phyloP scores from a whole-genome alignment of 2,329 filamentous ascomycete genomes.

The Talaromyces amestolkiae region DNA sequence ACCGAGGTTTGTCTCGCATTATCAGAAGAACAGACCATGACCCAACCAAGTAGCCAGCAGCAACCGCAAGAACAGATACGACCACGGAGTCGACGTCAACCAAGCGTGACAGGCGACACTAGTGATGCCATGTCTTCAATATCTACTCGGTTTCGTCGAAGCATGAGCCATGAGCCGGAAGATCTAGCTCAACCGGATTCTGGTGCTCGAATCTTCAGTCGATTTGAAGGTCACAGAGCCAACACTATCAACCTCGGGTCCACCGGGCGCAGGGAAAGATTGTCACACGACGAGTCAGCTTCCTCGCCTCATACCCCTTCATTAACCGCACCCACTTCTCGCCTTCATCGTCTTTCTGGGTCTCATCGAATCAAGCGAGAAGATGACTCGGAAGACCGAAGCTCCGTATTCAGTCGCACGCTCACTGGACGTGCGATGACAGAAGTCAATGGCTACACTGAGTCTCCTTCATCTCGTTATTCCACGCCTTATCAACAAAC shows the following conservation, averaged over 20 bases:
- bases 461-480: constrained; percentile 26
- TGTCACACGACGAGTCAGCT: constrained; percentile 29
- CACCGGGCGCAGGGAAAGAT: constrained; percentile 22
- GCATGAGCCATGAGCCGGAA: constrained; percentile 41
- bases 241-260: constrained; percentile 33
- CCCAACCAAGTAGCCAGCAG: constrained; percentile 21
- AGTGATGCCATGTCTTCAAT: constrained; percentile 29
- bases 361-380: constrained; percentile 38
- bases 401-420: constrained; percentile 35
- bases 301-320: constrained; percentile 30
- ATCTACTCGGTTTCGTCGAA: constrained; percentile 35
- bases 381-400: constrained; percentile 33
- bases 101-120: constrained; percentile 20
- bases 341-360: constrained; percentile 42
- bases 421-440: constrained; percentile 44
- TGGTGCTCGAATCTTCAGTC: constrained; percentile 30
- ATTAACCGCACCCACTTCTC: constrained; percentile 32
- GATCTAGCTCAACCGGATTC: constrained; percentile 26
- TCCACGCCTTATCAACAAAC: constrained; percentile 22
- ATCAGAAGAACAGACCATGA: constrained; percentile 55
- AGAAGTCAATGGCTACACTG: constrained; percentile 34
- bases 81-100: constrained; percentile 22
- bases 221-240: constrained; percentile 42
- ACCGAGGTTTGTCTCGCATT: constrained; percentile 90
- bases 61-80: constrained; percentile 26